These are phyloP conservation scores for Tylopilus balloui DNA, from an alignment of 768 basidiomycete species.

Conservation along the genomic window DNA sequence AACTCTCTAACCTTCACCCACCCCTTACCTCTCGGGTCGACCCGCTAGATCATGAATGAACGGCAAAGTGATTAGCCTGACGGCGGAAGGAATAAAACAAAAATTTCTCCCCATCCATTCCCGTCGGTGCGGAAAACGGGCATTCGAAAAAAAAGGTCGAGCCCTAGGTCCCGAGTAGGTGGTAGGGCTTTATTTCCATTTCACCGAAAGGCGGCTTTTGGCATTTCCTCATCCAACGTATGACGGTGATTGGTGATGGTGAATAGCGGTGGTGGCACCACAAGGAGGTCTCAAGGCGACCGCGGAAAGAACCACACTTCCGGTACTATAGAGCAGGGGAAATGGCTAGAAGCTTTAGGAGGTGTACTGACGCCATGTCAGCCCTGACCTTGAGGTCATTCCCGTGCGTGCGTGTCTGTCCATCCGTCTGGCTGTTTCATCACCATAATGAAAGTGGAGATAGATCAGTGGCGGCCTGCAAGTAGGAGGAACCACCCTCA, in stretches of 20 bases:
- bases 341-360: slow-evolving; percentile 5
- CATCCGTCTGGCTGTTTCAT: too few relatives aligned
- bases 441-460: slow-evolving; percentile 14
- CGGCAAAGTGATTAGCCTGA: slow-evolving; percentile 4
- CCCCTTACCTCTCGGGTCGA: slow-evolving; percentile 1
- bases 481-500: slow-evolving; percentile 11
- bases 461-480: slow-evolving; percentile 19
- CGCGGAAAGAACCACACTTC: slow-evolving; percentile 10
- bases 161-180: slow-evolving; percentile 5
- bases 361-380: slow-evolving; percentile 9
- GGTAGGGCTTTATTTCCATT: slow-evolving; percentile 21
- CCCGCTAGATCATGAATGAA: slow-evolving; percentile 18
- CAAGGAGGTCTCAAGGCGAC: slow-evolving; percentile 28
- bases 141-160: too few relatives aligned
- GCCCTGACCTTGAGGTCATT: slow-evolving; percentile 8
- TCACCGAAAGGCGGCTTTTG: too few relatives aligned
- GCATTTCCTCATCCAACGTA: too few relatives aligned
- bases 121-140: slow-evolving; percentile 10
- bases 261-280: slow-evolving; percentile 7
- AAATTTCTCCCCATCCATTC: slow-evolving; percentile 2
- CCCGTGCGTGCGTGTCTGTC: slow-evolving; percentile 8
- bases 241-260: too few relatives aligned
- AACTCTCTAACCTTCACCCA: slow-evolving; percentile 16
- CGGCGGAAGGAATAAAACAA: slow-evolving; percentile 14
- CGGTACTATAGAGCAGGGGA: slow-evolving; percentile 6